Evolutionary conservation across 2,329 filamentous ascomycete species (phyloP), one percentile per base, ranked within the genome.

Genomic region (Arthrobotrys sinensis): DNA sequence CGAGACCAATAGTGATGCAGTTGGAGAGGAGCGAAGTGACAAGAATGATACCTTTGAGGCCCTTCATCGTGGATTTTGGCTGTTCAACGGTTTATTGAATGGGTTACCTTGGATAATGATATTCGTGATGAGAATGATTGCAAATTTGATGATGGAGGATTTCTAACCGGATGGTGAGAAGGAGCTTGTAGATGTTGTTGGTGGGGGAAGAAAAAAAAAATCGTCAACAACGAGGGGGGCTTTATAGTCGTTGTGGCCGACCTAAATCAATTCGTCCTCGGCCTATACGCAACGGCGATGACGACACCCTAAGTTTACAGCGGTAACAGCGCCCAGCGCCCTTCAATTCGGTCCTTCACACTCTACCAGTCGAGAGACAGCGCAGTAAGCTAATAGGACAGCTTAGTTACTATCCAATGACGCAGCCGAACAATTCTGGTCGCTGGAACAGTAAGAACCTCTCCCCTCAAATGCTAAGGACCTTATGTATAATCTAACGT

Each of bases 21-120:
- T 48, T 55, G 7, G 62, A 53, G 3, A 78, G 21, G 38, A 72
- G 62, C 10, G 75, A 78, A 53, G 19, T 52, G 10, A 40, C 24
- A 14, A 68, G 16, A 40, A 72, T n/a, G 46, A 77, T 28, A 38
- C 60, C 16, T 52, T 70, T 62, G 21, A 60, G 11, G 14, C 52
- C 67, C 75, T 78, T 78, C 75, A 78, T 78, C 24, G n/a, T 75
- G 52, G 43, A 48, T 45, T 40, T 70, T 70, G 10, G 48, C 24
- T 45, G 24, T 50, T 66, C 10, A 7, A 57, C 14, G 11, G 7
- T 46, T 50, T 32, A 24, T 50, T 7, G 3, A 1, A 12, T 45
- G 12, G 32, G 12, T 43, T 69, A n/a, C n/a, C 45, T 66, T 52
- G 4, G 40, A 24, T 43, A n/a, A 12, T 62, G 32, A 43, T 60